phyloP scores from a whole-genome alignment of 2,329 filamentous ascomycete genomes.

The Aspergillus aculeatus region DNA sequence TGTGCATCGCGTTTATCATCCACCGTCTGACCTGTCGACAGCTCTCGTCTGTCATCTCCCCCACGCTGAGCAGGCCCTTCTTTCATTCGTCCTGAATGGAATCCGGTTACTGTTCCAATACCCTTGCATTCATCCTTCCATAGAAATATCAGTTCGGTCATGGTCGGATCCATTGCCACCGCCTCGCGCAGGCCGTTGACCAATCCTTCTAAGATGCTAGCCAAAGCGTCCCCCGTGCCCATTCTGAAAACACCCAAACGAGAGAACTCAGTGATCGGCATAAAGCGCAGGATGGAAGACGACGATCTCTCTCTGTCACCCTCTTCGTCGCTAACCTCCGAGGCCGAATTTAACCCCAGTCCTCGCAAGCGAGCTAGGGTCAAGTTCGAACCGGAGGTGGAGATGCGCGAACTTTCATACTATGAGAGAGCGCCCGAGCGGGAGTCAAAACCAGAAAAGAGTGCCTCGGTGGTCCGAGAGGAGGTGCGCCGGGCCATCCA shows the following conservation, averaged over 20 bases:
- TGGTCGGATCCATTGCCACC: constrained; percentile 35
- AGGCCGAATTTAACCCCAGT: constrained; percentile 27
- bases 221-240: constrained; percentile 33
- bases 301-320: constrained; percentile 35
- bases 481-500: constrained; percentile 60
- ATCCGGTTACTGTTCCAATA: constrained; percentile 7
- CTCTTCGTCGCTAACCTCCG: constrained; percentile 30
- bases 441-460: constrained; percentile 48
- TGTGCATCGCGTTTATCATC: constrained; percentile 15
- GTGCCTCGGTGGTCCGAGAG: constrained; percentile 57
- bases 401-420: constrained; percentile 25
- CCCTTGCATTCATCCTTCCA: constrained; percentile 9
- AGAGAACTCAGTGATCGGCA: constrained; percentile 21
- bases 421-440: constrained; percentile 32
- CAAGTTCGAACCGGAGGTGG: constrained; percentile 42
- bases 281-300: constrained; percentile 41
- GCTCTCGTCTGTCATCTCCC: neutral
- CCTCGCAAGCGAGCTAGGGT: constrained; percentile 45
- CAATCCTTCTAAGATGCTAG: constrained; percentile 32
- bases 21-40: neutral
- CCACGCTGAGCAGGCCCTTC: neutral
- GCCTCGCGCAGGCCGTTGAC: constrained; percentile 26
- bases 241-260: constrained; percentile 40
- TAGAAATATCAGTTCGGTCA: constrained; percentile 22
- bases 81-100: constrained; percentile 18